Conservation (phyloP, 108 stramenopile species). For the Poteriospumella lacustris region DNA sequence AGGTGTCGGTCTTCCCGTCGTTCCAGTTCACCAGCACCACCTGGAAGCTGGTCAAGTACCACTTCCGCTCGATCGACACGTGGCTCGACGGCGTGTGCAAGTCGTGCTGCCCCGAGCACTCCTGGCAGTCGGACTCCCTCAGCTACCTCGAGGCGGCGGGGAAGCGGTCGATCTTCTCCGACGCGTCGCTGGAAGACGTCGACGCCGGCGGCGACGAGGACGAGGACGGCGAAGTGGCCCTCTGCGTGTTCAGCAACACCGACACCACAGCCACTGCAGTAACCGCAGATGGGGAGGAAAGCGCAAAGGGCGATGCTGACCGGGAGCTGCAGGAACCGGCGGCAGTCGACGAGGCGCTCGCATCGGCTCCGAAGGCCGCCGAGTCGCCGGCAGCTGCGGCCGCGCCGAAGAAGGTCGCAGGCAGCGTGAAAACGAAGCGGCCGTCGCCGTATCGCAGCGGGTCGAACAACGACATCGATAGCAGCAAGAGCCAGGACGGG, state of each 20-base stretch:
- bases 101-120: conserved; percentile 20
- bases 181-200: background rate
- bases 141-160: background rate
- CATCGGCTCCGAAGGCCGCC: conserved; percentile 14
- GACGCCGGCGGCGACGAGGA: background rate
- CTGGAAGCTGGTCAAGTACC: conserved; percentile 22
- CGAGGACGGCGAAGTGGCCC: background rate
- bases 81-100: conserved; percentile 35
- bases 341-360: background rate
- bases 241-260: background rate
- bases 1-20: conserved; percentile 28
- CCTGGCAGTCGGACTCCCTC: background rate
- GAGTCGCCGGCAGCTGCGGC: too few relatives aligned
- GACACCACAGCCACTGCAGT: conserved; percentile 2
- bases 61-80: conserved; percentile 27
- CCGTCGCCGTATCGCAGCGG: too few relatives aligned
- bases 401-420: too few relatives aligned
- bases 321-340: background rate
- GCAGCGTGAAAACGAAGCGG: too few relatives aligned
- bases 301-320: background rate
- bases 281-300: conserved; percentile 15
- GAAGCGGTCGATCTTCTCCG: background rate
- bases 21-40: conserved; percentile 27
- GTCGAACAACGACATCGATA: too few relatives aligned
- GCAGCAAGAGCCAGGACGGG: too few relatives aligned